Percentiles rank a stretch among this genome's conserved stretches.
phyloP scores from a whole-genome alignment of 176 grass and related monocot species.

The Chrysopogon serrulatus region DNA sequence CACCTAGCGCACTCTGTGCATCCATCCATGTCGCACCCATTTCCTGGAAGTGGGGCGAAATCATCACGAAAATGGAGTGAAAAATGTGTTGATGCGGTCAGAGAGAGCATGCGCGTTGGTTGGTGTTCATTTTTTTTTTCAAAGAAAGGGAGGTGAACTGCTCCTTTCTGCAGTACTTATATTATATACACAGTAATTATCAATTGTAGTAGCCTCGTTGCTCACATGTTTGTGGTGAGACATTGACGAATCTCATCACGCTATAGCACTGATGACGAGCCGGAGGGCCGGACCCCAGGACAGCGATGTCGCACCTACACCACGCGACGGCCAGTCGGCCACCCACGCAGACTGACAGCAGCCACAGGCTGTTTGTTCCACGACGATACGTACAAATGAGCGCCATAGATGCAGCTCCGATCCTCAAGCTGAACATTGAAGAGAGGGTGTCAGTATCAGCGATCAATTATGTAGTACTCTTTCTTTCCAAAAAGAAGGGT shows the following conservation, averaged over 20 bases:
- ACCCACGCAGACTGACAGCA: not conserved
- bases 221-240: slow-evolving; percentile 30
- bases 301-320: slow-evolving; percentile 21
- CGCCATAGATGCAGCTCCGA: not conserved
- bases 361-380: slow-evolving; percentile 7
- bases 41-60: not conserved
- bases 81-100: slow-evolving; percentile 6
- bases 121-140: too few relatives aligned
- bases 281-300: not conserved
- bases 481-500: not conserved
- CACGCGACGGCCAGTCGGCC: not conserved
- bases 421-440: not conserved
- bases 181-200: too few relatives aligned
- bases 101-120: not conserved
- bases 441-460: not conserved
- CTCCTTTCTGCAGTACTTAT: not conserved
- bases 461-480: not conserved
- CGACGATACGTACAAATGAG: not conserved
- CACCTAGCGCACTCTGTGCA: not conserved
- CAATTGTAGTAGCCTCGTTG: not conserved
- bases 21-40: not conserved
- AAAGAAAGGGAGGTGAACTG: slow-evolving; percentile 1
- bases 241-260: slow-evolving; percentile 12
- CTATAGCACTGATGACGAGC: not conserved
- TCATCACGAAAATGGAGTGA: not conserved